These are phyloP conservation scores for Teunomyces pallodes DNA, from an alignment of 805 yeast species.

Conservation along the genomic window DNA sequence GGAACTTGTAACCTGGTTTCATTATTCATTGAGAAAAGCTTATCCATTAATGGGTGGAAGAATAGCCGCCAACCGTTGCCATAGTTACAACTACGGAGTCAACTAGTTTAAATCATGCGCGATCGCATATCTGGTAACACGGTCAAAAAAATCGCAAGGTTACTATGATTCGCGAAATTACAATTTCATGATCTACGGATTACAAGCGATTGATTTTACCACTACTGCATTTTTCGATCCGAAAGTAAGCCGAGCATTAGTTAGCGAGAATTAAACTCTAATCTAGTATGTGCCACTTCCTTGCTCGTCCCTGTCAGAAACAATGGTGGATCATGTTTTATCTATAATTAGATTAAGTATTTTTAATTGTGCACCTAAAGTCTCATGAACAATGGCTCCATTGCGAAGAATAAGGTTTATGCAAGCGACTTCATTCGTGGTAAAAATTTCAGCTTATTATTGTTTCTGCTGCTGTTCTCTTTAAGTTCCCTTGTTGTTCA, in stretches of 20 bases:
- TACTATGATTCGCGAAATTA: background rate
- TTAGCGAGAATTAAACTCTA: background rate
- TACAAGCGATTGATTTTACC: too few species aligned
- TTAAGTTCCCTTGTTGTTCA: background rate
- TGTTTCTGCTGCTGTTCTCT: background rate
- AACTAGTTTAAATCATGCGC: background rate
- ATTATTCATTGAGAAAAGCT: background rate
- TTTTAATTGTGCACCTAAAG: background rate
- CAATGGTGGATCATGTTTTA: background rate
- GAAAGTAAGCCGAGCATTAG: background rate
- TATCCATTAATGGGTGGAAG: background rate
- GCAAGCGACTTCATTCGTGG: background rate
- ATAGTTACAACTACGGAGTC: background rate
- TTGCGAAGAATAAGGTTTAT: background rate
- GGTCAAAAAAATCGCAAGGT: background rate
- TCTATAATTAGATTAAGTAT: background rate
- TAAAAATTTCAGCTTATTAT: background rate
- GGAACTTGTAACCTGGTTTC: constrained; percentile 1
- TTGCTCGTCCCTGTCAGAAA: background rate
- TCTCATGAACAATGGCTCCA: background rate
- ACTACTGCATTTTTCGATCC: too few species aligned
- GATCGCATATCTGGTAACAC: background rate
- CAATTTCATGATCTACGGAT: too few species aligned
- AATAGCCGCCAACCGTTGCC: background rate
- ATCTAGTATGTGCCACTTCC: background rate